A percentile compares a stretch with the other conserved stretches of the same genome.
phyloP scores from a whole-genome alignment of 2,329 filamentous ascomycete species.

The Fusarium bulbicola region DNA sequence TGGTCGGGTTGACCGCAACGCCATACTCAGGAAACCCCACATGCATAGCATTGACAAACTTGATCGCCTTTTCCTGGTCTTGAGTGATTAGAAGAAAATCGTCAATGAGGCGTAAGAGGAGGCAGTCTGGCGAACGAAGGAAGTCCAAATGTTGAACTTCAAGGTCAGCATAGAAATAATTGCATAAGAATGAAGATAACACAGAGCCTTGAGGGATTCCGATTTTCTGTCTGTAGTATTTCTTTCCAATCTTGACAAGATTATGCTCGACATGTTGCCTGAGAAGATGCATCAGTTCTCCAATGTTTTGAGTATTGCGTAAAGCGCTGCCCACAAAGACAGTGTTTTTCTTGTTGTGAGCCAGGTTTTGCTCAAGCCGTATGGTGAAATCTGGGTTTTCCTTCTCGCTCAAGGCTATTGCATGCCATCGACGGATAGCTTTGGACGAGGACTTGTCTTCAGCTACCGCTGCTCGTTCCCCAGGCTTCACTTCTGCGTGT shows the following conservation, averaged over 20 bases:
- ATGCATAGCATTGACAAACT: constrained; percentile 85
- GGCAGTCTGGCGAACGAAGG: constrained; percentile 61
- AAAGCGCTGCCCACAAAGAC: constrained; percentile 79
- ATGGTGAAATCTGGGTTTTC: constrained; percentile 57
- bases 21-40: constrained; percentile 81
- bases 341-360: constrained; percentile 66
- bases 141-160: constrained; percentile 77
- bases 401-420: constrained; percentile 56
- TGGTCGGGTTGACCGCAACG: constrained; percentile 77
- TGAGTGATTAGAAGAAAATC: constrained; percentile 92
- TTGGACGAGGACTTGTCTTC: constrained; percentile 45
- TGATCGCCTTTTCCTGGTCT: constrained; percentile 69
- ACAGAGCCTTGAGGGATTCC: constrained; percentile 96
- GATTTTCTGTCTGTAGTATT: constrained; percentile 84
- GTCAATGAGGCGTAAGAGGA: constrained; percentile 86
- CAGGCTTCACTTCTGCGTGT: constrained; percentile 75
- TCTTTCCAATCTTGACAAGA: constrained; percentile 87
- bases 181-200: constrained; percentile 87
- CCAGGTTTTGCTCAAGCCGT: constrained; percentile 52
- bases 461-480: constrained; percentile 41
- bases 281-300: constrained; percentile 74
- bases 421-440: constrained; percentile 60
- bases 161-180: constrained; percentile 93
- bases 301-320: constrained; percentile 64
- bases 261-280: constrained; percentile 85